These are phyloP conservation scores for Irpex sp. DNA, from an alignment of 1,284 basidiomycete genomes.

Conservation along the genomic window DNA sequence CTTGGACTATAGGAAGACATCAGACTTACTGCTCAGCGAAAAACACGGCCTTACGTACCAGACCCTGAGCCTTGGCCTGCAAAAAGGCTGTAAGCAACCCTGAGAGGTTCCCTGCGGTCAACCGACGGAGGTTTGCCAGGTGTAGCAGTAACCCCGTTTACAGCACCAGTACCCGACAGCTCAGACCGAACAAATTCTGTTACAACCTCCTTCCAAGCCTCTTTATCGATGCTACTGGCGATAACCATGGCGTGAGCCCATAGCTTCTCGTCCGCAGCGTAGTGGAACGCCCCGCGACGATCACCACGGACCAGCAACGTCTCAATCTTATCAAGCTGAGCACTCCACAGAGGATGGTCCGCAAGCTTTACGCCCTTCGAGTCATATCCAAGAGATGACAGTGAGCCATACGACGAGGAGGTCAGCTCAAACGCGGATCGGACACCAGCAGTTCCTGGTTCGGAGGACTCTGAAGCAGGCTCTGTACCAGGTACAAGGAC, in stretches of 20 bases:
- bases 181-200: slow-evolving; percentile 83
- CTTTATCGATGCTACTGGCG: slow-evolving; percentile 88
- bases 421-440: slow-evolving; percentile 16
- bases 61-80: slow-evolving; percentile 77
- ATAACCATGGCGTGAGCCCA: slow-evolving; percentile 98
- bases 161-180: slow-evolving; percentile 43
- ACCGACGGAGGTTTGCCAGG: slow-evolving; percentile 16
- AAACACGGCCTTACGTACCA: slow-evolving; percentile 40
- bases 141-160: slow-evolving; percentile 9
- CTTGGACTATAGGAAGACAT: slow-evolving; percentile 52
- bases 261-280: slow-evolving; percentile 81
- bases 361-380: slow-evolving; percentile 19
- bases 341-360: slow-evolving; percentile 39
- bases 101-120: slow-evolving; percentile 57
- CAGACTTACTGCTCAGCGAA: not conserved
- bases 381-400: slow-evolving; percentile 15
- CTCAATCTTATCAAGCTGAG: slow-evolving; percentile 74
- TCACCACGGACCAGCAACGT: slow-evolving; percentile 78
- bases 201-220: slow-evolving; percentile 89
- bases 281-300: slow-evolving; percentile 81
- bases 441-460: slow-evolving; percentile 13
- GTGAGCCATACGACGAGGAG: slow-evolving; percentile 17
- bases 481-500: slow-evolving; percentile 60
- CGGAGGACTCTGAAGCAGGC: slow-evolving; percentile 19
- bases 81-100: slow-evolving; percentile 82